Conservation (phyloP, 2,329 filamentous ascomycete genomes). For the Apiospora phragmitis region DNA sequence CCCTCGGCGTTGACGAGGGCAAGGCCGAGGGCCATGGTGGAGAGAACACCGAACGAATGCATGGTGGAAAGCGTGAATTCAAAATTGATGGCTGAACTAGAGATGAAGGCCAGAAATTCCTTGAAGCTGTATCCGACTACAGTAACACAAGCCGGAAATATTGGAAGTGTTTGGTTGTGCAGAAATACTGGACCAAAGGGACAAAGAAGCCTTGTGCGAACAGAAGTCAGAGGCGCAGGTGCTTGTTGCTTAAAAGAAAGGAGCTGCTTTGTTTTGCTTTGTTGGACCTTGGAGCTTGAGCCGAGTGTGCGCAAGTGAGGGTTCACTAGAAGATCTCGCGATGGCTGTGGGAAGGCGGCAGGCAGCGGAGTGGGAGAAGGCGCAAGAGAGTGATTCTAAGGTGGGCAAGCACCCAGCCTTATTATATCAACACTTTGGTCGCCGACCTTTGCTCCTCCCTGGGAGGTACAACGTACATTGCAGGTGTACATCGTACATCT, state of each 20-base stretch:
- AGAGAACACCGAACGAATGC: slow-evolving; percentile 23
- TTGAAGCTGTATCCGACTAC: background rate
- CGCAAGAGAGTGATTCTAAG: background rate
- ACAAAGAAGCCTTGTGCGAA: background rate
- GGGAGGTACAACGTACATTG: background rate
- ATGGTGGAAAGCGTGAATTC: slow-evolving; percentile 15
- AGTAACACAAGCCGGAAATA: background rate
- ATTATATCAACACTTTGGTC: background rate
- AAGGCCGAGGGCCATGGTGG: slow-evolving; percentile 29
- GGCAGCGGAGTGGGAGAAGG: background rate
- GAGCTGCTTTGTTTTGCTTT: background rate
- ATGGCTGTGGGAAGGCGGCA: background rate
- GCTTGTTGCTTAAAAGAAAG: background rate
- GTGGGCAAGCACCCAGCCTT: background rate
- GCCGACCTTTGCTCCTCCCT: background rate
- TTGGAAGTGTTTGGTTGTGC: background rate
- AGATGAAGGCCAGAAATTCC: background rate
- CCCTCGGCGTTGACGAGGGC: slow-evolving; percentile 28
- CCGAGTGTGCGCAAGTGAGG: background rate
- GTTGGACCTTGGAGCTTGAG: background rate
- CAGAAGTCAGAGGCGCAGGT: background rate
- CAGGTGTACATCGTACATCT: background rate
- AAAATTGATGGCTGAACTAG: background rate
- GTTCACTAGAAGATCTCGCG: background rate
- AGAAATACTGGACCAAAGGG: background rate